A percentile compares a stretch with the other conserved stretches of the same genome.
Conservation (phyloP, 2,329 filamentous ascomycete genomes). For the Curvularia eragrostidis region DNA sequence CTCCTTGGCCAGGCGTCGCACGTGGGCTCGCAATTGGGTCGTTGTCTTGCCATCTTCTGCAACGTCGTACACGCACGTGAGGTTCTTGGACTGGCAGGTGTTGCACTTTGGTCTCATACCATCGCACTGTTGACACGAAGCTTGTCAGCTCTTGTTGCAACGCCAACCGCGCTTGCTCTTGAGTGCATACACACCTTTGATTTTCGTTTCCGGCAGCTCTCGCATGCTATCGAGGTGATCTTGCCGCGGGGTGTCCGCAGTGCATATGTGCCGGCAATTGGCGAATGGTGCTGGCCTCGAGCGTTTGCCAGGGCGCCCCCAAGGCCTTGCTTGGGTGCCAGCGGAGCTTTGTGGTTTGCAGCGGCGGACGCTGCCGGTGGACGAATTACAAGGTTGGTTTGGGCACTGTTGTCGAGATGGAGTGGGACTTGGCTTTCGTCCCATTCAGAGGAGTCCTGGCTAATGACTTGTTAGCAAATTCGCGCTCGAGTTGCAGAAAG, state of each 20-base stretch:
- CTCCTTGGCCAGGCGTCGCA: slow-evolving; percentile 47
- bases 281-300: slow-evolving; percentile 44
- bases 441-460: slow-evolving; percentile 41
- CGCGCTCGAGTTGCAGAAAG: slow-evolving; percentile 8
- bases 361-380: slow-evolving; percentile 35
- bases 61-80: slow-evolving; percentile 49
- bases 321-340: slow-evolving; percentile 48
- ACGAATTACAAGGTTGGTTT: slow-evolving; percentile 39
- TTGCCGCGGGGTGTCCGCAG: slow-evolving; percentile 48
- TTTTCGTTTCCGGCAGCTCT: slow-evolving; percentile 50
- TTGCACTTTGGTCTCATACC: slow-evolving; percentile 50
- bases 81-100: slow-evolving; percentile 49
- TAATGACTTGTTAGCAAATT: slow-evolving; percentile 36
- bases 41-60: slow-evolving; percentile 50
- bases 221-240: slow-evolving; percentile 51
- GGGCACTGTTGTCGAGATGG: slow-evolving; percentile 42
- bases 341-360: slow-evolving; percentile 44
- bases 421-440: slow-evolving; percentile 38
- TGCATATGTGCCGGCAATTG: slow-evolving; percentile 47
- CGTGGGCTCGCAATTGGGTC: slow-evolving; percentile 48
- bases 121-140: slow-evolving; percentile 41
- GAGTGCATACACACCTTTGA: slow-evolving; percentile 41
- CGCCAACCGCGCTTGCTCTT: background rate
- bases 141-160: slow-evolving; percentile 18
- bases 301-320: slow-evolving; percentile 40